Evolutionary conservation across 306 rosid genomes (phyloP).

Genomic region (Coriaria nepalensis): DNA sequence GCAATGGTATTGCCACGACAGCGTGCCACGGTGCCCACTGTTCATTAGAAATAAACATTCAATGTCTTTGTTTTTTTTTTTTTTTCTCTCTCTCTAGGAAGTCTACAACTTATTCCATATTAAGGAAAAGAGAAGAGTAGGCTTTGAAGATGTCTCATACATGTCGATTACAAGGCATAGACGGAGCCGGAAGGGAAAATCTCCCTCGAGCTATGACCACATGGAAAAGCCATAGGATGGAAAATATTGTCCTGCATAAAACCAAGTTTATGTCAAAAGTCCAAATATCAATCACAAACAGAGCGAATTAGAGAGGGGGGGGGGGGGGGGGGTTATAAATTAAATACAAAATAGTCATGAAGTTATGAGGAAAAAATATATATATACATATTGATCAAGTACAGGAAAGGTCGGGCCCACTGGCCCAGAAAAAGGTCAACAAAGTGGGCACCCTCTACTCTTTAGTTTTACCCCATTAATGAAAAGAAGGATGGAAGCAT

Average conservation of each 20-base stretch:
- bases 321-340: too few species aligned
- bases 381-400: too few species aligned
- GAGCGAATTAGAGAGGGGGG: neutral
- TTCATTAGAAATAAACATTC: slow-evolving; percentile 16
- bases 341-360: too few species aligned
- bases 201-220: slow-evolving; percentile 66
- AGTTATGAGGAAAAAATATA: too few species aligned
- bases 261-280: neutral
- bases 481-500: neutral
- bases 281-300: neutral
- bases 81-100: too few species aligned
- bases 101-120: neutral
- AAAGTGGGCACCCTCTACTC: too few species aligned
- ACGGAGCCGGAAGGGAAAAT: slow-evolving; percentile 90
- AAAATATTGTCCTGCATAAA: slow-evolving; percentile 49
- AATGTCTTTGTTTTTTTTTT: too few species aligned
- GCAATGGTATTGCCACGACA: slow-evolving; percentile 61
- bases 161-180: slow-evolving; percentile 65
- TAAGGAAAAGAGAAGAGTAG: neutral
- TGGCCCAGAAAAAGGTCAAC: too few species aligned
- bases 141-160: slow-evolving; percentile 29
- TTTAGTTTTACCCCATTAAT: slow-evolving; percentile 1
- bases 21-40: slow-evolving; percentile 99
- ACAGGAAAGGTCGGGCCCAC: too few species aligned
- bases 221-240: slow-evolving; percentile 76